Percentiles rank a stretch among this genome's conserved stretches.
Evolutionary conservation across 2,329 filamentous ascomycete species (phyloP).

Genomic region (Hypoxylon sp.): DNA sequence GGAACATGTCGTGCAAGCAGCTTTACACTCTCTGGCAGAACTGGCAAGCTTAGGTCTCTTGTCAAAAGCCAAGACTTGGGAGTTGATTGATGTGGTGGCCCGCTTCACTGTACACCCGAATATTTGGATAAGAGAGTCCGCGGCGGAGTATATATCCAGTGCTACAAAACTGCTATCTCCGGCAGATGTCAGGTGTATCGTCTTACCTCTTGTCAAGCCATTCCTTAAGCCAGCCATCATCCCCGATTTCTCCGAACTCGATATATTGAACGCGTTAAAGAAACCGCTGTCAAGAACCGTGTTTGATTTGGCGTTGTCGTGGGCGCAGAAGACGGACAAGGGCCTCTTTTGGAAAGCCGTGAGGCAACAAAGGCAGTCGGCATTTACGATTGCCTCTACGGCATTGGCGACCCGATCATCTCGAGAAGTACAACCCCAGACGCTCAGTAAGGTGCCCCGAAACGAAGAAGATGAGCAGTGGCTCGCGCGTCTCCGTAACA

Average conservation of each 20-base stretch:
- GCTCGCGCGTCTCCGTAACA: constrained; percentile 84
- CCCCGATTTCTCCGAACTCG: constrained; percentile 74
- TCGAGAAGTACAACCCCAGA: constrained; percentile 66
- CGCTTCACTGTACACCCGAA: constrained; percentile 95
- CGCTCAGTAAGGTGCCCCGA: constrained; percentile 73
- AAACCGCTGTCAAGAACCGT: constrained; percentile 82
- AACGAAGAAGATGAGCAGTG: constrained; percentile 96
- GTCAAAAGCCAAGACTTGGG: constrained; percentile 86
- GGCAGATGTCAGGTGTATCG: constrained; percentile 85
- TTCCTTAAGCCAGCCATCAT: constrained; percentile 82
- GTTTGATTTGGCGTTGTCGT: constrained; percentile 85
- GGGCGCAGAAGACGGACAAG: constrained; percentile 84
- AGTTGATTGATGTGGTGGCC: constrained; percentile 83
- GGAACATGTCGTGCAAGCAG: constrained; percentile 92
- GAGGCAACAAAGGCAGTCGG: constrained; percentile 71
- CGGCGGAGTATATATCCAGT: constrained; percentile 83
- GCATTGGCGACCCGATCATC: constrained; percentile 66
- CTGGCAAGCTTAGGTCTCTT: constrained; percentile 90
- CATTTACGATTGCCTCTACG: constrained; percentile 73
- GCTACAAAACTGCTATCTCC: constrained; percentile 79
- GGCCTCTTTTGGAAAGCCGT: constrained; percentile 89
- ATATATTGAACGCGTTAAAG: constrained; percentile 84
- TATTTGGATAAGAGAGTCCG: constrained; percentile 92
- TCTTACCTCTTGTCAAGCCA: constrained; percentile 82
- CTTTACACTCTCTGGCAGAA: constrained; percentile 86